Evolutionary conservation across 306 rosid genomes (phyloP), one percentile per base, ranked within the genome.

Genomic region (Vicia faba): DNA sequence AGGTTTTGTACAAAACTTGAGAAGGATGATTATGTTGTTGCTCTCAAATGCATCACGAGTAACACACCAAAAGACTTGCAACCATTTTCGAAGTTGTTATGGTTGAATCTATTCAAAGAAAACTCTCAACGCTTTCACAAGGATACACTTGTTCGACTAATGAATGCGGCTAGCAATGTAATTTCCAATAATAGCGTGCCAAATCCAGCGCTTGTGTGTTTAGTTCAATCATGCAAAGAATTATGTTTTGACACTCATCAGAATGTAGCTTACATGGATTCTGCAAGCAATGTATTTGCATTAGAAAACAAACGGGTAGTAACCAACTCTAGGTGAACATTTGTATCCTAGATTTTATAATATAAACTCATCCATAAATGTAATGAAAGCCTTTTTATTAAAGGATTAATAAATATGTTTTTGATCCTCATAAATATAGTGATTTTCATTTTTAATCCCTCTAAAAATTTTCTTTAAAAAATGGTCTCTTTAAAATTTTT

Each of bases 51-150:
- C 44, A 73, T 89, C 56, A 53, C 79, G 35, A 45, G n/a, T 72
- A 65, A 49, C 31, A 65, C 77, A 31, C 69, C 57, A n/a, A 14
- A 70, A 28, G 89, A 83, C 23, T 66, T 56, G 29, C 85, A 76
- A 44, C 81, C 80, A 48, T 89, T 93, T 83, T 89, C 97, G 13
- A 78, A 69, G 78, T 38, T 65, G 5, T 87, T 84, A 0, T 89
- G 98, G 96, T 77, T 85, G 81, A 86, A 82, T 57, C 73, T 89
- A 15, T 69, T 89, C 59, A 33, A 77, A 72, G 83, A 71, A 70
- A 88, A 83, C 46, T 77, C 79, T 9, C 58, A 74, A 11, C 73
- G 87, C 71, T 89, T 84, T 80, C 74, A n/a, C 61, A 70, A 62
- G 49, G 88, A 78, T 55, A 84, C 87, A 11, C 49, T 86, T 56